These are phyloP conservation scores for Xylariaceae sp. DNA, from an alignment of 2,329 filamentous ascomycete species.

Conservation along the genomic window DNA sequence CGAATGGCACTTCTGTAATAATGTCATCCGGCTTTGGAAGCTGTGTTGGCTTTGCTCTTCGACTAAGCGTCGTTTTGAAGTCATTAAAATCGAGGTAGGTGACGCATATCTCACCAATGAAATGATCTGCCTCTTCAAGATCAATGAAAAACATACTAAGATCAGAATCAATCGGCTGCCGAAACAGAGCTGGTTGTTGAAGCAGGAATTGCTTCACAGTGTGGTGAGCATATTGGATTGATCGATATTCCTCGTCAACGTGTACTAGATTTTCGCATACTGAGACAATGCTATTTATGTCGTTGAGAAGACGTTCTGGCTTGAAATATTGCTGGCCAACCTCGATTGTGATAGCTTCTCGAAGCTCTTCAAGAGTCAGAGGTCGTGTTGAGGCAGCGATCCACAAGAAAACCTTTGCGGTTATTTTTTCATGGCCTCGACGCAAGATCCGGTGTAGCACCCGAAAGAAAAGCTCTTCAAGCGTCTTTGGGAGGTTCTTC, in stretches of 20 bases:
- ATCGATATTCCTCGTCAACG: constrained; percentile 26
- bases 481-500: too few relatives aligned
- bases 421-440: constrained; percentile 13
- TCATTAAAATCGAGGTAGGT: constrained; percentile 49
- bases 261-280: constrained; percentile 30
- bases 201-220: constrained; percentile 42
- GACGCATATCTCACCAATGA: constrained; percentile 45
- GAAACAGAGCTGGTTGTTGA: constrained; percentile 18
- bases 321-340: constrained; percentile 37
- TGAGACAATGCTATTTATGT: constrained; percentile 30
- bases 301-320: constrained; percentile 35
- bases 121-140: constrained; percentile 34
- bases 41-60: constrained; percentile 29
- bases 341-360: constrained; percentile 45
- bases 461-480: too few relatives aligned
- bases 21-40: background rate
- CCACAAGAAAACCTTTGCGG: constrained; percentile 41
- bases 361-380: constrained; percentile 44
- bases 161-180: background rate
- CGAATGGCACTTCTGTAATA: background rate
- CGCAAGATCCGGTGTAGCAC: too few relatives aligned
- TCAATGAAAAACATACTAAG: constrained; percentile 34
- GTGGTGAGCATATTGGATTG: constrained; percentile 28
- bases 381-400: constrained; percentile 41
- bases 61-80: constrained; percentile 46